Base-by-base conservation (phyloP, 164 flowering plant genomes). In the Vitis labrusca region DNA sequence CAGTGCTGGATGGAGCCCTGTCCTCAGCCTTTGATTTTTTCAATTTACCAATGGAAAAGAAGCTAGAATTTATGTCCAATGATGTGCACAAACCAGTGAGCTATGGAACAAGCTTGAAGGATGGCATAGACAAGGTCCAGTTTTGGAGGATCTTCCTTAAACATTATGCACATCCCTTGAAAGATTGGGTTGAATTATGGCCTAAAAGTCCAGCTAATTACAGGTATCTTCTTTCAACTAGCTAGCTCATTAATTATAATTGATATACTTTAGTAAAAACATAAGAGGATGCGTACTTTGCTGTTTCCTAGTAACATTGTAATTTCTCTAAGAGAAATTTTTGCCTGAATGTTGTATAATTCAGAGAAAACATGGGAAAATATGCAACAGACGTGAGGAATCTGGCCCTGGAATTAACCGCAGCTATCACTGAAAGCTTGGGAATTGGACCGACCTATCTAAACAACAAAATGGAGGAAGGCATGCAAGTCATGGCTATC, bases 121-220 rank as follows among this genome's bases (percentile, higher is more conserved):
- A 85, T 53, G 85, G 84, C 13, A 50, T 64, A 1, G 94, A 85
- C 59, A 73, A 71, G 65, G 58, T 80, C 16, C 86, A 84, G 32
- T 83, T 73, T 61, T 77, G 89, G 87, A 86, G 94, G 75, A 72
- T 78, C 0, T 82, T 86, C 61, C 85, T 90, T 62, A 86, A 90
- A 63, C 89, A 88, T 70, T 86, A 86, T 61, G 81, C 90, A 1
- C 73, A 86, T 70, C 94, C 92, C 9, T 52, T 85, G 14, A 48
- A 80, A 3, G 50, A 76, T 0, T 88, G 88, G 89, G 66, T 85
- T 48, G 16, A 72, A 5, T 59, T 58, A 0, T 89, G 93, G 89
- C 89, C 89, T 1, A 1, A 61, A 1, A 85, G 77, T 19, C 89
- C 93, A 0, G 67, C 74, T 12, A 44, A 61, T 17, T 86, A 81